Percentiles rank a stretch among this genome's conserved stretches.
Conservation (phyloP, 345 rosid species). For the Salix koriyanagi region DNA sequence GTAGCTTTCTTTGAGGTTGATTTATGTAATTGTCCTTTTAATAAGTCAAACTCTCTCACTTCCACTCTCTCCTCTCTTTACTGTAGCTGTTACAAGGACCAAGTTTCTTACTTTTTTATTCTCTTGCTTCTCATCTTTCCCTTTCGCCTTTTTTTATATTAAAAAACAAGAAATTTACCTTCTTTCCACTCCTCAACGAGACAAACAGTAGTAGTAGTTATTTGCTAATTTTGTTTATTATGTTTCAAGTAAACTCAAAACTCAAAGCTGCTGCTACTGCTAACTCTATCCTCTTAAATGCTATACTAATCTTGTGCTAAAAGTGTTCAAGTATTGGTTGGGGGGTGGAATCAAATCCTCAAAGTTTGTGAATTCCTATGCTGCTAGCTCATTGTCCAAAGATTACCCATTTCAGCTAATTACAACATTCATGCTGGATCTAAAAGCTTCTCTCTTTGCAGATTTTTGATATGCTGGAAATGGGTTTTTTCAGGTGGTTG, state of each 20-base stretch:
- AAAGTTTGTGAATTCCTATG: constrained; percentile 5
- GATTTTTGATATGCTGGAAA: background rate
- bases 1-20: background rate
- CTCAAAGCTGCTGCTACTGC: background rate
- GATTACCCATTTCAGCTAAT: constrained; percentile 3
- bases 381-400: background rate
- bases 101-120: background rate
- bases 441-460: background rate
- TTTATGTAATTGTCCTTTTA: background rate
- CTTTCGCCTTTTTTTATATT: background rate
- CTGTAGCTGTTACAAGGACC: background rate
- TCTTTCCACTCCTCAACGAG: background rate
- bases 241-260: background rate
- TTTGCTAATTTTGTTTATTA: background rate
- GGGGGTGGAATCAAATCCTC: background rate
- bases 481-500: background rate
- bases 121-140: background rate
- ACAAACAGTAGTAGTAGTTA: background rate
- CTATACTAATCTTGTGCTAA: background rate
- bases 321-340: background rate
- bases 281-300: background rate
- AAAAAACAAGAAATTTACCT: background rate
- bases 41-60: background rate
- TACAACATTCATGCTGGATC: constrained; percentile 11
- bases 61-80: background rate